Evolutionary conservation across 192 early-diverging fungal genomes (phyloP), one percentile per base, ranked within the genome.

Genomic region (Dissophora ornata): DNA sequence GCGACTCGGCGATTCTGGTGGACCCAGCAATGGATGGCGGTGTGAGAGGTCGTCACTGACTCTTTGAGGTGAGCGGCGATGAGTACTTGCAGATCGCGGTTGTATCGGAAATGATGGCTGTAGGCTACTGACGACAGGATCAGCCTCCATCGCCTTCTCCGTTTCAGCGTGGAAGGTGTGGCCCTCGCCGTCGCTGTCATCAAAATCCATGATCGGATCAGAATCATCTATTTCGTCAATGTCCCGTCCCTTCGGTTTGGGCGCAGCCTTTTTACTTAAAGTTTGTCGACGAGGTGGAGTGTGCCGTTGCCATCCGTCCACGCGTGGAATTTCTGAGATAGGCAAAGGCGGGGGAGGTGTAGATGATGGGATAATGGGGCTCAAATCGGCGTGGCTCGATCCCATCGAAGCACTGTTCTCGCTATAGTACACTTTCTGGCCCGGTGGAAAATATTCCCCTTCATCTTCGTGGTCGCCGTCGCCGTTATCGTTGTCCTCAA

Each of bases 141-240:
- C 44, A 4, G 44, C 12, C 4, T 45, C 44, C 44, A 12, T n/a
- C n/a, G 4, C n/a, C 12, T n/a, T 45, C 12, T 45, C 18, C 18
- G 4, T 45, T 13, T 47, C 46, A n/a, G n/a, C n/a, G n/a, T n/a
- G n/a, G n/a, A n/a, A n/a, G n/a, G n/a, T n/a, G n/a, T n/a, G n/a
- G n/a, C n/a, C n/a, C n/a, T 51, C 60, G 11, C 40, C 60, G 10
- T 38, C 47, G 36, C 36, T 50, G 10, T 62, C 60, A 1, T 62
- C 60, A 51, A 62, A 62, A 19, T 62, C 60, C 47, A 62, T 62
- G n/a, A 62, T 62, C 1, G 48, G 60, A n/a, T 62, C 60, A 21
- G 19, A 33, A 6, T 62, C 60, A 36, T 21, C 30, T 2, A 9
- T 15, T 36, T 55, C 52, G 52, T 10, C 33, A 7, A 3, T 21